Evolutionary conservation across 306 rosid species (phyloP), one percentile per base, ranked within the genome.

Genomic region (Spatholobus suberectus): DNA sequence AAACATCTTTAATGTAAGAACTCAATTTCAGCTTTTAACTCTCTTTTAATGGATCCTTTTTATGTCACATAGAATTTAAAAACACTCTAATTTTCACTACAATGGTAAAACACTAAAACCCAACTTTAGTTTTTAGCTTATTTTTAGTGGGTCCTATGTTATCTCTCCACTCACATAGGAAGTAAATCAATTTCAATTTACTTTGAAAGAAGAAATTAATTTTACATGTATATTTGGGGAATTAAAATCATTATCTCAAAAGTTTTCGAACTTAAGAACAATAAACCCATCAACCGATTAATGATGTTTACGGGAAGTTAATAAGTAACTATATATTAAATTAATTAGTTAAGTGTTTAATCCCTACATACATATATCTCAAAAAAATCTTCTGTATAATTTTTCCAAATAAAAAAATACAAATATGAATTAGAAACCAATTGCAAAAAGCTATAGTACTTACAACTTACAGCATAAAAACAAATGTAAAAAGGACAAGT

Each of bases 401-500:
- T 10, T 76, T 68, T 34, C 35, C 59, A 79, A 73, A 43, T 55
- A 79, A 35, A 76, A 58, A 9, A 10, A 11, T 17, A 41, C 24
- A 59, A 57, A 46, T 37, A 51, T 26, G 41, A 69, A 63, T 40
- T 85, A 63, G 24, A 62, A 76, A 52, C n/a, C 5, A 27, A 24
- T 43, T 43, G 41, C 73, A 86, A 49, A 72, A 54, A 6, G n/a
- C 62, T 69, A 35, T 68, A 38, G 54, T 75, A 57, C 73, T 57
- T 43, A 67, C 40, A 82, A 26, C 68, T 72, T 44, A 71, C 82
- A 81, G 70, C 81, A 78, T 34, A 23, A 82, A 77, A 82, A 84
- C 90, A 89, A 83, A 83, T 49, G 83, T 49, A 75, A 17, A 73
- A 86, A 70, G 44, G 88, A 83, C 85, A 62, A 76, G 69, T 79